Base-by-base conservation (phyloP, 495 filamentous ascomycete genomes). In the Neurospora sp. region DNA sequence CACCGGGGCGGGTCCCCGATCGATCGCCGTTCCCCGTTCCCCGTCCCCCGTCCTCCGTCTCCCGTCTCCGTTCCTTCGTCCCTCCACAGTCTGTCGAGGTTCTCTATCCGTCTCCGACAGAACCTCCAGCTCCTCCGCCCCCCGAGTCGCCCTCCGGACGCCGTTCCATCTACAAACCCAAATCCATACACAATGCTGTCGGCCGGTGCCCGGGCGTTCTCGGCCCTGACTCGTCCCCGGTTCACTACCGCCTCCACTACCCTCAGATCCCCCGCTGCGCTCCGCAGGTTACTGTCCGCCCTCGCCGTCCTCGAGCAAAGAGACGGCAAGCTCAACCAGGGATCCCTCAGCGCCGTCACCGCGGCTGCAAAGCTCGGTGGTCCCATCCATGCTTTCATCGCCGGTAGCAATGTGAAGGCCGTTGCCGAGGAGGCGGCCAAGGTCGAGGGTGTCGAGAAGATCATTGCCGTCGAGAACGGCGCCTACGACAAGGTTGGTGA, bases 301-400 rank as follows among this genome's bases (percentile, higher is more conserved):
- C 89, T 99, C 44, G 94, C 94, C 46, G 83, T 98, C 61, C 90
- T 99, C 74, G 96, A 99, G 82, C 96, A 99, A 82, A 90, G 90
- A 79, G 92, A 97, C 76, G 96, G 96, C 73, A 90, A 94, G 81
- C 87, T 99, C 75, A 91, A 92, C 77, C 81, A 84, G 74, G 91
- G 92, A 3, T 98, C 96, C 3, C 85, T 98, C 16, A 91, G 93
- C 74, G 92, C 94, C 48, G 87, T 99, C 68, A 93, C 91, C 5
- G 96, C 96, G 5, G 96, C 94, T 27, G 86, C 90, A 80, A 94
- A 93, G 79, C 85, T 98, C 5, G 94, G 96, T 66, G 94, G 94
- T 0, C 85, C 92, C 0, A 86, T 98, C 68, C 94, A 94, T 72
- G 96, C 85, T 11, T 94, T 99, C 76, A 82, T 98, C 48, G 96